Evolutionary conservation across 768 basidiomycete genomes (phyloP).

Genomic region (Termitomyces sp.): DNA sequence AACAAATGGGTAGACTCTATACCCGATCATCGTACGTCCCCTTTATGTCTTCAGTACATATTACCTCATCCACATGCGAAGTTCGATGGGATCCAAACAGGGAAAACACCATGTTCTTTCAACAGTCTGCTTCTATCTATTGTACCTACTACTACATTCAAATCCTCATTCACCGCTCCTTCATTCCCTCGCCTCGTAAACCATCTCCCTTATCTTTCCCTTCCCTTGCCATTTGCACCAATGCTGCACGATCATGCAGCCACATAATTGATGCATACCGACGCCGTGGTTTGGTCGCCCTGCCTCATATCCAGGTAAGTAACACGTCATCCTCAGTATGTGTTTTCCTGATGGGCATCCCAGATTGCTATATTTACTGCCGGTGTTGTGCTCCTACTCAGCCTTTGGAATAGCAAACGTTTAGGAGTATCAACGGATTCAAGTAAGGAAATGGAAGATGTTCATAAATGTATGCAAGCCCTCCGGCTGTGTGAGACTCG

Average conservation of each 20-base stretch:
- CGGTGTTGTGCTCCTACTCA: slow-evolving; percentile 57
- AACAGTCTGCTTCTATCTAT: slow-evolving; percentile 58
- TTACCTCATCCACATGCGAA: slow-evolving; percentile 11
- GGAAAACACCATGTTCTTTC: slow-evolving; percentile 39
- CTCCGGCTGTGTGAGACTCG: slow-evolving; percentile 35
- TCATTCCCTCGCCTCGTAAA: slow-evolving; percentile 57
- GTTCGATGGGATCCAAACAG: slow-evolving; percentile 52
- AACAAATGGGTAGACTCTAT: slow-evolving; percentile 69
- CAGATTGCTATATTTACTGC: slow-evolving; percentile 39
- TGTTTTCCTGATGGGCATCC: background rate
- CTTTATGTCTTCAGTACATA: background rate
- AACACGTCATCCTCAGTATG: slow-evolving; percentile 2
- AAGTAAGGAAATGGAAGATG: slow-evolving; percentile 56
- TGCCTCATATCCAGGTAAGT: slow-evolving; percentile 32
- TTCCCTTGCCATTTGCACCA: slow-evolving; percentile 70
- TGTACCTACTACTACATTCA: slow-evolving; percentile 50
- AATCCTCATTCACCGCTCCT: slow-evolving; percentile 75
- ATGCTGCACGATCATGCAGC: slow-evolving; percentile 78
- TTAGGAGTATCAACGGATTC: slow-evolving; percentile 43
- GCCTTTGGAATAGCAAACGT: slow-evolving; percentile 60
- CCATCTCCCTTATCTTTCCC: slow-evolving; percentile 49
- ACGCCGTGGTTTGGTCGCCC: slow-evolving; percentile 23
- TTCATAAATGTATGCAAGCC: slow-evolving; percentile 57
- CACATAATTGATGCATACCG: slow-evolving; percentile 66
- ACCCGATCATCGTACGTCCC: slow-evolving; percentile 48